Conservation (phyloP, 83 land plant species). For the Larix sibirica region DNA sequence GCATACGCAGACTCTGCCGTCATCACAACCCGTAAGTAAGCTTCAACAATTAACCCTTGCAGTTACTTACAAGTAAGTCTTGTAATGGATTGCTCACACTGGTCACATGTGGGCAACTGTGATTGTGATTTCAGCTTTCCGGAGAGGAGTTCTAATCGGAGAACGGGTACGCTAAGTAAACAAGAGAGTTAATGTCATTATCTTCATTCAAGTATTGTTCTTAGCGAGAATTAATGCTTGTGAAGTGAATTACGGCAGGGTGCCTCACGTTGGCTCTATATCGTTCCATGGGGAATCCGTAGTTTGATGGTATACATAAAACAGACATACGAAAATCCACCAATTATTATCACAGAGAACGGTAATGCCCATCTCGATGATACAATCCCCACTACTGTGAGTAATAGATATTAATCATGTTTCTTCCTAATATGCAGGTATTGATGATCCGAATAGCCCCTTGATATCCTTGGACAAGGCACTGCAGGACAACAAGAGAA, state of each 20-base stretch:
- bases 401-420: background rate
- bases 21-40: conserved; percentile 47
- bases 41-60: background rate
- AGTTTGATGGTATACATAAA: conserved; percentile 53
- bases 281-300: conserved; percentile 80
- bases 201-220: too few relatives aligned
- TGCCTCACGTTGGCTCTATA: conserved; percentile 67
- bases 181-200: background rate
- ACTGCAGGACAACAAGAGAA: conserved; percentile 70
- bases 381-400: background rate
- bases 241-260: conserved; percentile 33
- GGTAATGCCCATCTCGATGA: conserved; percentile 32
- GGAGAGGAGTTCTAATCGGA: conserved; percentile 49
- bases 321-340: conserved; percentile 58
- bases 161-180: conserved; percentile 43
- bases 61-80: too few relatives aligned
- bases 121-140: conserved; percentile 34
- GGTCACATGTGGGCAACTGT: background rate
- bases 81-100: too few relatives aligned
- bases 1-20: conserved; percentile 53
- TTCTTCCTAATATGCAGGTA: conserved; percentile 39
- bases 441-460: conserved; percentile 61
- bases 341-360: conserved; percentile 74
- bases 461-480: conserved; percentile 31
- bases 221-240: background rate